Conservation (phyloP, 2,329 filamentous ascomycete genomes). For the Claviceps spartinae region DNA sequence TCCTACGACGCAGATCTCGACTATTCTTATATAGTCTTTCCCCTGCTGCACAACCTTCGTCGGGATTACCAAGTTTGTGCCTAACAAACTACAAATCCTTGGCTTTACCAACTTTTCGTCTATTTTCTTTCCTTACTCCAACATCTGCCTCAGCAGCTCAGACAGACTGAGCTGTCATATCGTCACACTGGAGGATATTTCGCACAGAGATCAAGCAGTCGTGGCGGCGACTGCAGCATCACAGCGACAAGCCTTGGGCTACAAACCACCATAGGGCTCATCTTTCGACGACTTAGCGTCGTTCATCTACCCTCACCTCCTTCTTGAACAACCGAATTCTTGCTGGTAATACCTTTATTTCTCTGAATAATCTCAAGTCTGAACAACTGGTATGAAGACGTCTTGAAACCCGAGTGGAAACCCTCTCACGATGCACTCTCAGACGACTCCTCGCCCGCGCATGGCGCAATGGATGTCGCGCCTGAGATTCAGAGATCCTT, state of each 20-base stretch:
- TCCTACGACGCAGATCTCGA: neutral
- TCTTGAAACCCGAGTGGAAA: neutral
- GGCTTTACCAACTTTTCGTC: neutral
- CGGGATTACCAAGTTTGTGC: neutral
- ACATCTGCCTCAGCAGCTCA: conserved; percentile 3
- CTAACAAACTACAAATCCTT: neutral
- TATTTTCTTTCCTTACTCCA: neutral
- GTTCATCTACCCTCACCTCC: neutral
- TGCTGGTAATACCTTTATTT: neutral
- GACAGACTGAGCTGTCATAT: conserved; percentile 5
- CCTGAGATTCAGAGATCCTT: neutral
- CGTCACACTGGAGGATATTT: conserved; percentile 9
- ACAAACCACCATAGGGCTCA: conserved; percentile 7
- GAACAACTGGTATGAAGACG: conserved; percentile 7
- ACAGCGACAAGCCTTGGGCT: conserved; percentile 4
- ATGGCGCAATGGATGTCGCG: conserved; percentile 1
- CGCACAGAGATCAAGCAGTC: conserved; percentile 6
- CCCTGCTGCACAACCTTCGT: neutral
- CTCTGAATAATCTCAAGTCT: neutral
- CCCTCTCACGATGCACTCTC: conserved; percentile 4
- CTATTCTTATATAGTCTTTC: neutral
- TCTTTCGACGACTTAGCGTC: neutral
- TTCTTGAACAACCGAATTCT: neutral
- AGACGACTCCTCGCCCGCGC: neutral
- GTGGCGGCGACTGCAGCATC: conserved; percentile 8